phyloP scores from a whole-genome alignment of 305 asterid species.

The Ilex paraguariensis region DNA sequence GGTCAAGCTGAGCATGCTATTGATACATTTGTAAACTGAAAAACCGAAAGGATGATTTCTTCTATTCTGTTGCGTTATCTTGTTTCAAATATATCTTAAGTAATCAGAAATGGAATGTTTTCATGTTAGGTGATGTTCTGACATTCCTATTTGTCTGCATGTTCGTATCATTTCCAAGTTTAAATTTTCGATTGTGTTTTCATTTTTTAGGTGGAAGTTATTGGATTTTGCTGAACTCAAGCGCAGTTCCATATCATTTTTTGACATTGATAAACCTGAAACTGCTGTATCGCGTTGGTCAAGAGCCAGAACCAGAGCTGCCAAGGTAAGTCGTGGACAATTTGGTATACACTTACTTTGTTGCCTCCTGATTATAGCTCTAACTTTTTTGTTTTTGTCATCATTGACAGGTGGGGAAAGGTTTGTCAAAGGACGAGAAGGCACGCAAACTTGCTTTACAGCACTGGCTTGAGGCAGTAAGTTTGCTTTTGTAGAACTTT shows the following conservation, averaged over 20 bases:
- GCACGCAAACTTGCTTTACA: constrained; percentile 95
- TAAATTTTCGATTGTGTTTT: neutral
- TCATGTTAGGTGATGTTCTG: no score
- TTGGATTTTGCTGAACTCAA: constrained; percentile 65
- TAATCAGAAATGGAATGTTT: no score
- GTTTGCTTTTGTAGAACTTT: constrained; percentile 21
- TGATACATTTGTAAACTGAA: no score
- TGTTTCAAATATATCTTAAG: no score
- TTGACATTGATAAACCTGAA: constrained; percentile 56
- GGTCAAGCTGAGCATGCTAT: no score
- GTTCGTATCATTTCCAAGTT: neutral
- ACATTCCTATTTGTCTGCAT: neutral
- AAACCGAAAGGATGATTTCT: no score
- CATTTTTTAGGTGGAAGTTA: constrained; percentile 43
- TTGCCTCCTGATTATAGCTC: no score
- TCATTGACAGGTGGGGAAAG: constrained; percentile 69
- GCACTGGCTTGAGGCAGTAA: constrained; percentile 97
- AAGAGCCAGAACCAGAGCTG: constrained; percentile 79
- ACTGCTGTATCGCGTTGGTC: constrained; percentile 78
- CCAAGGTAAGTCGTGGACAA: constrained; percentile 37
- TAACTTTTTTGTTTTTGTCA: no score
- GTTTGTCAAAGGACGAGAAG: constrained; percentile 66
- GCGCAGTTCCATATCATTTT: constrained; percentile 70
- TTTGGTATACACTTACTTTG: no score
- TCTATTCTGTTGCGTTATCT: no score